phyloP scores from a whole-genome alignment of 345 rosid species.

The Eucalyptus tenuipes region DNA sequence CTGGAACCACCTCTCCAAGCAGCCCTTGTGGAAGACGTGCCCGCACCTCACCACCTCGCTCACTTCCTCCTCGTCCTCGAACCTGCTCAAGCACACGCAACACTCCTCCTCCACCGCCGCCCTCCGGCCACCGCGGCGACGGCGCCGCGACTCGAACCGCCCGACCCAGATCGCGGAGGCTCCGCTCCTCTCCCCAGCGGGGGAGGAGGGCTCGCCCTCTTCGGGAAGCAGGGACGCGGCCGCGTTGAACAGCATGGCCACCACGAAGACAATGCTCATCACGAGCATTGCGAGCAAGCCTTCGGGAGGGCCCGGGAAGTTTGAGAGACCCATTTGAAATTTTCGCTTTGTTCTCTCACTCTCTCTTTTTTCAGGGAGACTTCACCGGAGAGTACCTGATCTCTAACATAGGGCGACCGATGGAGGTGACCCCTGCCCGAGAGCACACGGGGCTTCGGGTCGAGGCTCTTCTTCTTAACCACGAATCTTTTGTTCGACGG shows the following conservation, averaged over 20 bases:
- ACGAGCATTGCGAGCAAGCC: slow-evolving; percentile 61
- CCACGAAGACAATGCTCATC: slow-evolving; percentile 49
- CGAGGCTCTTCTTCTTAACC: not conserved
- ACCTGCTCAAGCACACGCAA: slow-evolving; percentile 69
- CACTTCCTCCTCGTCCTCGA: slow-evolving; percentile 68
- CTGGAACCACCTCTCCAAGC: slow-evolving; percentile 68
- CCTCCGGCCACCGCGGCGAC: not conserved
- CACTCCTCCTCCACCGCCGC: slow-evolving; percentile 20
- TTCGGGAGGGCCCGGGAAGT: slow-evolving; percentile 43
- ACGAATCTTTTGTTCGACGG: not conserved
- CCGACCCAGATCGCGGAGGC: slow-evolving; percentile 19
- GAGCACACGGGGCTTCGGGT: not conserved
- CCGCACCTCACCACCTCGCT: slow-evolving; percentile 56
- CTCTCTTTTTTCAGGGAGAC: not conserved
- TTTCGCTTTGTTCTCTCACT: not conserved
- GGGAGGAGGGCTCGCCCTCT: not conserved
- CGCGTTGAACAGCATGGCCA: slow-evolving; percentile 47
- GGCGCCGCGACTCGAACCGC: slow-evolving; percentile 33
- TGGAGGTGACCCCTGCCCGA: not conserved
- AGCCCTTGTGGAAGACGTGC: slow-evolving; percentile 75
- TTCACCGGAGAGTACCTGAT: not conserved
- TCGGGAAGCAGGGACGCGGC: slow-evolving; percentile 26
- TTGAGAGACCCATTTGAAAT: slow-evolving; percentile 54
- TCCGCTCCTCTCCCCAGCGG: not conserved
- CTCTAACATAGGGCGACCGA: not conserved